phyloP scores from a whole-genome alignment of 2,329 filamentous ascomycete species.

The Fusarium pininemorale region DNA sequence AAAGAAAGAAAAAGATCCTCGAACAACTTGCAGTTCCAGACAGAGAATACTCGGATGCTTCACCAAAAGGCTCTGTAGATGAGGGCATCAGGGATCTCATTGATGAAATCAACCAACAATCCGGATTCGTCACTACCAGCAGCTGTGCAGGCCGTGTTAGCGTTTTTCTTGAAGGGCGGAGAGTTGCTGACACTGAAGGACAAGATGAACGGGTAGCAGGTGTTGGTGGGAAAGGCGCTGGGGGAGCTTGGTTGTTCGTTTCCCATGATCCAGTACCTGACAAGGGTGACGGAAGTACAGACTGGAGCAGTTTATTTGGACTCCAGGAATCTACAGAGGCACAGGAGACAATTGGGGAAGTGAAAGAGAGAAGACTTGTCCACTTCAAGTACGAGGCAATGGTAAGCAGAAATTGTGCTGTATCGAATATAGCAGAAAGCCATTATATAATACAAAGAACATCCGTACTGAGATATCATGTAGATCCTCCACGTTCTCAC shows the following conservation, averaged over 20 bases:
- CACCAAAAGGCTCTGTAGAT: slow-evolving; percentile 90
- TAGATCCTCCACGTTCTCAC: slow-evolving; percentile 91
- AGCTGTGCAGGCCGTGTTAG: slow-evolving; percentile 90
- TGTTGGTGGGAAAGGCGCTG: slow-evolving; percentile 85
- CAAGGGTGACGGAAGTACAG: slow-evolving; percentile 40
- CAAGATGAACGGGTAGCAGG: slow-evolving; percentile 58
- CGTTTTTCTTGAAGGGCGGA: slow-evolving; percentile 85
- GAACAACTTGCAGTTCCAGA: slow-evolving; percentile 73
- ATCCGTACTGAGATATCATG: slow-evolving; percentile 35
- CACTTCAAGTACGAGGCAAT: slow-evolving; percentile 96
- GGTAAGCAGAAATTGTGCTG: slow-evolving; percentile 65
- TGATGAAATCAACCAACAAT: slow-evolving; percentile 75
- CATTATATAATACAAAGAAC: slow-evolving; percentile 15
- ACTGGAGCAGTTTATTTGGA: slow-evolving; percentile 45
- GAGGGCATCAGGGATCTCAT: slow-evolving; percentile 80
- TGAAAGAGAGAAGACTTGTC: slow-evolving; percentile 61
- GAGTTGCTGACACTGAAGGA: slow-evolving; percentile 42
- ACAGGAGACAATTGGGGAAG: slow-evolving; percentile 34
- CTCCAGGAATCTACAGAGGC: slow-evolving; percentile 40
- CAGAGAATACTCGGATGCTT: slow-evolving; percentile 80
- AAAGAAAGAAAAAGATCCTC: slow-evolving; percentile 78
- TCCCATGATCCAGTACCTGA: slow-evolving; percentile 76
- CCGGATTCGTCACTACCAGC: slow-evolving; percentile 88
- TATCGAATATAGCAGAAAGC: slow-evolving; percentile 33
- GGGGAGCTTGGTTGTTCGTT: slow-evolving; percentile 86